Conservation (phyloP, 805 yeast genomes). For the Candida xyloterini region DNA sequence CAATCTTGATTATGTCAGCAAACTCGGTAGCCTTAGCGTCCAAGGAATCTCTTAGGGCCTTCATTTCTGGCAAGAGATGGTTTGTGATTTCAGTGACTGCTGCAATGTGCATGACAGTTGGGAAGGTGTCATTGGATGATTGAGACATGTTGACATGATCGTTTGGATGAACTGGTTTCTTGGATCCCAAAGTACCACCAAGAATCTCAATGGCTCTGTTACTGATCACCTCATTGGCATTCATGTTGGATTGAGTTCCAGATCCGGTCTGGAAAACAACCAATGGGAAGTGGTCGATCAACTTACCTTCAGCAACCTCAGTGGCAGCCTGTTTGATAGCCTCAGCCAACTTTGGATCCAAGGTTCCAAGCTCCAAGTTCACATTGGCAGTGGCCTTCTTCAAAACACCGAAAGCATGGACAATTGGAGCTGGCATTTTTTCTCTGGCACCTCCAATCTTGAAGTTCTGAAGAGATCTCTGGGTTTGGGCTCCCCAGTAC, state of each 20-base stretch:
- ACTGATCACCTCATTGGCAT: conserved; percentile 97
- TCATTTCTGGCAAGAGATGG: conserved; percentile 76
- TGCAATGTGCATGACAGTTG: conserved; percentile 99
- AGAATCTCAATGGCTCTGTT: conserved; percentile 96
- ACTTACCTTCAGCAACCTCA: conserved; percentile 90
- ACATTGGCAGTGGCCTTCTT: conserved; percentile 95
- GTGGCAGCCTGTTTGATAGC: conserved; percentile 94
- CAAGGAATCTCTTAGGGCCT: conserved; percentile 73
- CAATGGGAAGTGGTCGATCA: conserved; percentile 92
- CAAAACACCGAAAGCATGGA: conserved; percentile 88
- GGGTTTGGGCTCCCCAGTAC: conserved; percentile 99
- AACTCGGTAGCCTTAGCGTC: conserved; percentile 79
- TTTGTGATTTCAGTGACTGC: conserved; percentile 85
- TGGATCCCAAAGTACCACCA: conserved; percentile 91
- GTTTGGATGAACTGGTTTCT: conserved; percentile 94
- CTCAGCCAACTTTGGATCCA: conserved; percentile 77
- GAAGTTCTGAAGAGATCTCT: conserved; percentile 89
- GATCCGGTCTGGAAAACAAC: conserved; percentile 99
- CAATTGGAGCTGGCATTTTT: conserved; percentile 85
- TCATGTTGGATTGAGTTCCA: conserved; percentile 98
- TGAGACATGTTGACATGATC: conserved; percentile 98
- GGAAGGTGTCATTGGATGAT: conserved; percentile 98
- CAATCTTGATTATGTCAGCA: conserved; percentile 88
- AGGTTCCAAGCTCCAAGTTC: conserved; percentile 73
- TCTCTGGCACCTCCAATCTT: conserved; percentile 93